These are phyloP conservation scores for Pleurotus platypus DNA, from an alignment of 768 basidiomycete species.

Conservation along the genomic window DNA sequence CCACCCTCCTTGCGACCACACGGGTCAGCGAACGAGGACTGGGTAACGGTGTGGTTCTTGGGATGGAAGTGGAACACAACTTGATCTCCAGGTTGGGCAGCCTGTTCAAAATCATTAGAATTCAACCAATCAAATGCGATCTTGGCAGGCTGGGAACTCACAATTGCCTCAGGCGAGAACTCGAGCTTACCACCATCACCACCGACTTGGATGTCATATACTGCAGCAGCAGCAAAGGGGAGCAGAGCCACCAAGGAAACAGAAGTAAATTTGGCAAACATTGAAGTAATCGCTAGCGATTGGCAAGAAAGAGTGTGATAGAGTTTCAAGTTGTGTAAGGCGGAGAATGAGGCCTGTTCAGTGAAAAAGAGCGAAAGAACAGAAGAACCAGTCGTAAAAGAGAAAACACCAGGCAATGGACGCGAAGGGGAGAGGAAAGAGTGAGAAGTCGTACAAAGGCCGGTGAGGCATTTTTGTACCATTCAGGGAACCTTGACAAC, in stretches of 20 bases:
- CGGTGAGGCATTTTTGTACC: constrained; percentile 10
- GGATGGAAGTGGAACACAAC: constrained; percentile 44
- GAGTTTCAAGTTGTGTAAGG: constrained; percentile 9
- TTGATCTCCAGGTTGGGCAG: constrained; percentile 43
- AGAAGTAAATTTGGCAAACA: constrained; percentile 41
- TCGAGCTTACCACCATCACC: constrained; percentile 34
- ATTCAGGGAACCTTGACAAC: constrained; percentile 9
- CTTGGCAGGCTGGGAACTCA: constrained; percentile 21
- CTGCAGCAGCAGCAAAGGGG: constrained; percentile 45
- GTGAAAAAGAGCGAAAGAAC: constrained; percentile 21
- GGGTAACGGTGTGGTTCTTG: constrained; percentile 48
- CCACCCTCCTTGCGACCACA: constrained; percentile 36
- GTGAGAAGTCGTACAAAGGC: constrained; percentile 14
- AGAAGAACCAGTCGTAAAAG: constrained; percentile 14
- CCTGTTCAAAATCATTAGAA: neutral
- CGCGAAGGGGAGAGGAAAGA: constrained; percentile 16
- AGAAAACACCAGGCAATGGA: constrained; percentile 10
- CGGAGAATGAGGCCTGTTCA: constrained; percentile 14
- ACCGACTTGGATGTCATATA: constrained; percentile 55
- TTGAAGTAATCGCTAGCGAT: constrained; percentile 27
- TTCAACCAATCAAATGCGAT: neutral
- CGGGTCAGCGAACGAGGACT: constrained; percentile 36
- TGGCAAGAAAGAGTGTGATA: constrained; percentile 23
- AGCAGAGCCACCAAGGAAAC: constrained; percentile 46
- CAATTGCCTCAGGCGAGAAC: constrained; percentile 53